phyloP scores from a whole-genome alignment of 305 asterid genomes.

The Solanum hybrid region DNA sequence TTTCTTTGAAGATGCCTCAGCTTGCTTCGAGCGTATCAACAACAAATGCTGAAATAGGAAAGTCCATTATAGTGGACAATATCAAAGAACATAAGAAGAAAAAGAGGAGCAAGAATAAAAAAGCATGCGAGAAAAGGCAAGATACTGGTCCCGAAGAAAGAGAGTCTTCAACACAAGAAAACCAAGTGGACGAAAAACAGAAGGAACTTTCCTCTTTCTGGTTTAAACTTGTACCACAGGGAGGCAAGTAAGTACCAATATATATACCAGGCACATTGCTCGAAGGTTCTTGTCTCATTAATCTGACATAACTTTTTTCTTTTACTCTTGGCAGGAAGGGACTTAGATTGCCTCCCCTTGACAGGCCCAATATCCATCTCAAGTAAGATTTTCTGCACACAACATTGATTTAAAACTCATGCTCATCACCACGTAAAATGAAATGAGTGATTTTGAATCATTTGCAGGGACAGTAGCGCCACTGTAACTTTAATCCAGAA shows the following conservation, averaged over 20 bases:
- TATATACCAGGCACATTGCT: neutral
- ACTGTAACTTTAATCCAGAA: no score
- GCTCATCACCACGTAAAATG: neutral
- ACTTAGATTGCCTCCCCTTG: neutral
- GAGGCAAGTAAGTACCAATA: neutral
- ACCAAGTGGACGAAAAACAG: no score
- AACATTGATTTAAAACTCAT: neutral
- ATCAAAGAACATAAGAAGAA: neutral
- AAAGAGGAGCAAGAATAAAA: neutral
- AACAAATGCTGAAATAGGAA: neutral
- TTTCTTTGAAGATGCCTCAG: neutral
- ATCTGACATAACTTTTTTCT: no score
- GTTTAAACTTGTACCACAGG: neutral
- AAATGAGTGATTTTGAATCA: no score
- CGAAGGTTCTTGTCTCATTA: neutral
- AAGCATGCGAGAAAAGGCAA: neutral
- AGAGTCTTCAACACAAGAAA: neutral
- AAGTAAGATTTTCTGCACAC: neutral
- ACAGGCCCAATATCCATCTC: no score
- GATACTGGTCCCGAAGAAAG: neutral
- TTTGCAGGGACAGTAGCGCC: no score
- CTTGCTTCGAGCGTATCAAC: neutral
- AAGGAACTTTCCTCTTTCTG: no score
- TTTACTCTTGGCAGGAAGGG: neutral
- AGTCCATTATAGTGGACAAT: neutral